Base-by-base conservation (phyloP, 148 eudicot species). In the Vaccinium vitisidaea region DNA sequence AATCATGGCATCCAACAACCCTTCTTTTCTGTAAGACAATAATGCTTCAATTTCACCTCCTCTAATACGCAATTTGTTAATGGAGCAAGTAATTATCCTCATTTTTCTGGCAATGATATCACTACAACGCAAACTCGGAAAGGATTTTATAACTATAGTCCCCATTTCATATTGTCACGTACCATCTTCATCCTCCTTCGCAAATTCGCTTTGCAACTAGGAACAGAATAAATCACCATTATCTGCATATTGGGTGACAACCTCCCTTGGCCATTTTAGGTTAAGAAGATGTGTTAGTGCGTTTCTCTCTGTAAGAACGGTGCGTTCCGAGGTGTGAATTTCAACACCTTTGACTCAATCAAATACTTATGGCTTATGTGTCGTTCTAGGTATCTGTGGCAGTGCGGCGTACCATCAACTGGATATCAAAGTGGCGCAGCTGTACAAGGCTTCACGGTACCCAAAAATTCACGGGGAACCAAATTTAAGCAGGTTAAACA, bases 181-280 rank as follows among this genome's bases (percentile, higher is more conserved):
- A n/a, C 39, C 50, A 4, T 58, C 54, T 77, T 49, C 80, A 77
- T 77, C 58, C 80, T 50, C 58, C 58, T 30, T 48, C 27, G 16
- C 79, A 76, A 21, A 61, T 43, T 59, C 21, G 54, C 48, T n/a
- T 36, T 59, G 71, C 9, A 6, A 69, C 46, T 10, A 10, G 36
- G 23, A 81, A 49, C 48, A 50, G 61, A 80, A 82, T 49, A 71
- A 65, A 27, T 75, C 77, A 82, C 84, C 63, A 10, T 52, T 56
- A 82, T 50, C 77, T 9, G 77, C 77, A 70, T 46, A 53, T 58
- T n/a, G 6, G 55, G 84, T 70, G 21, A 70, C 39, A 63, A 82
- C 18, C 39, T 36, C 39, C 39, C 39, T 36, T 3, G 39, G 39
- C 39, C 39, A 36, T 0, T 36, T 36, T 3, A 0, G 39, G 39